Evolutionary conservation across 2,329 filamentous ascomycete genomes (phyloP), one percentile per base, ranked within the genome.

Genomic region (Apiospora malaysiana): DNA sequence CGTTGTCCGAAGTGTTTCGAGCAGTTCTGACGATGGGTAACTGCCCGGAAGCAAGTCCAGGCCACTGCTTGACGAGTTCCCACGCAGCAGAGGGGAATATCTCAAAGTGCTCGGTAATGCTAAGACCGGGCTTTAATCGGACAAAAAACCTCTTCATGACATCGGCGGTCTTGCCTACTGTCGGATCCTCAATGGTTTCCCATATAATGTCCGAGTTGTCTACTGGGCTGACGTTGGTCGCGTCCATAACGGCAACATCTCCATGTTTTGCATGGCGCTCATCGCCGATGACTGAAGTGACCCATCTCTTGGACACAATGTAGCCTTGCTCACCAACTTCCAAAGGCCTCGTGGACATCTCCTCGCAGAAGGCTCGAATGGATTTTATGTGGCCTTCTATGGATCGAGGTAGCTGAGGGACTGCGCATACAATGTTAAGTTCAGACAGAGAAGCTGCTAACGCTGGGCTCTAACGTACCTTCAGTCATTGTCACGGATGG

Each of bases 121-220:
- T 86, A 65, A 91, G 82, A 21, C 91, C 93, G 1, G 89, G 89
- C 75, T 91, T 92, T 63, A 98, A 85, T 3, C 93, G 91, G 43
- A 95, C 88, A 76, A 94, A 97, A 21, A 87, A 83, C 18, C 83
- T 81, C 66, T 83, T 78, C 63, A 78, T 74, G 9, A 74, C 49
- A 66, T 76, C 72, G 25, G 73, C 71, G n/a, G 76, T 72, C 23
- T 80, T 79, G 12, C 78, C 78, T 27, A 79, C 76, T 56, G 73
- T 77, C 68, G 85, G 82, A 71, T 90, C 87, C 68, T 80, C 81
- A 70, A 91, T 83, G 46, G 87, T 85, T 73, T 91, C 87, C 71
- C 91, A 84, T 68, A 95, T 90, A 72, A 98, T 91, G 78, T 95
- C 92, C 0, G 92, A 90, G 78, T 98, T 98, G 84, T 98, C 94